Evolutionary conservation across 2,329 filamentous ascomycete genomes (phyloP), one percentile per base, ranked within the genome.

Genomic region (Helotiales sp.): DNA sequence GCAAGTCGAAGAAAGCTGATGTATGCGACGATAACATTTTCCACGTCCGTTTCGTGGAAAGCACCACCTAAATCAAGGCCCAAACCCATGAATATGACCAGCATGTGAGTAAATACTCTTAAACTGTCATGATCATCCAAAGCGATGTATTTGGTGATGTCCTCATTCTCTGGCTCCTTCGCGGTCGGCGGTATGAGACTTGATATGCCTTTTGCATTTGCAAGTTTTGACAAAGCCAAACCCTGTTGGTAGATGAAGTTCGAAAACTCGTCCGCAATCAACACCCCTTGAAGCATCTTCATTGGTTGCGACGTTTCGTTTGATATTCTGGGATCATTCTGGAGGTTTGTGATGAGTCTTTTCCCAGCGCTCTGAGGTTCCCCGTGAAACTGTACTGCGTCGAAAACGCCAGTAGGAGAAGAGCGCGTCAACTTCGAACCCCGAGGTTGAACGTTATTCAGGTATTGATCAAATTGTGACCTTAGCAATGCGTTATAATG

Each of bases 401-500:
- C 86, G 65, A 88, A 88, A 2, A 81, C 78, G 3, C 82, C 76
- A 59, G 89, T 86, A 2, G 82, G 80, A 33, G 84, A 81, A 5
- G 80, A 77, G 48, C 85, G 70, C n/a, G 75, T 74, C 27, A 83
- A 77, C 22, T 82, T 76, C 17, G 81, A 73, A 31, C 80, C 79
- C 17, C 81, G 74, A 10, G 83, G 77, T 65, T 82, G 80, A 62
- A 81, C 76, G 22, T 75, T 76, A 60, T 84, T 75, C 55, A 90
- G 75, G 68, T 89, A 96, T 2, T 78, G 77, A 65, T 93, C 89
- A 70, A 96, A 93, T 66, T 93, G 88, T 2, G 86, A 84, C 54
- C 93, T 83, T 9, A 97, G 75, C 5, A 93, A 77, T n/a, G 90
- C 87, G 69, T 96, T 97, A 77, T 95, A 95, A 71, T 93, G 86